Evolutionary conservation across 306 rosid species (phyloP), one percentile per base, ranked within the genome.

Genomic region (Lathyrus oleraceus): DNA sequence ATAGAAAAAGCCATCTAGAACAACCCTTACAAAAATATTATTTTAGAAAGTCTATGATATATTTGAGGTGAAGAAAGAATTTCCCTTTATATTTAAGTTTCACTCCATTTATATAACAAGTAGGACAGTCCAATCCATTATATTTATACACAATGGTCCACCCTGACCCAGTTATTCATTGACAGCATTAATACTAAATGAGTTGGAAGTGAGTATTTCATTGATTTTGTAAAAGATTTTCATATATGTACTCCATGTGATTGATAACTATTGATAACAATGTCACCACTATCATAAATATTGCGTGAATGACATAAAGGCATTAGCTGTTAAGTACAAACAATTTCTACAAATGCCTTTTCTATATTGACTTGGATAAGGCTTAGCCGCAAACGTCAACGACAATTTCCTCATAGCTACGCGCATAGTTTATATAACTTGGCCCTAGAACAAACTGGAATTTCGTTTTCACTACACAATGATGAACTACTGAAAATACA

Each of bases 281-380:
- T 48, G 65, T 59, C 65, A 59, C 19, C 25, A 38, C 21, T 61
- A 40, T 36, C 47, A 61, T 61, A 15, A 60, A 15, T 60, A 30
- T 15, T 4, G 12, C 13, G 10, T 16, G 32, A 28, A 13, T 0
- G 10, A 25, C 28, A 56, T 8, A 3, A 27, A 25, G 15, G 4
- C 6, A 32, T 30, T 59, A 32, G 65, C 43, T 32, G 43, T 59
- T 30, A 58, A 58, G 23, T 59, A 17, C 12, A 15, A 59, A 59
- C 6, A 15, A 15, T 32, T 59, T 10, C 14, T 3, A 32, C 6
- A 27, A 5, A 58, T 15, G 35, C 43, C 25, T n/a, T 16, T 13
- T 27, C 15, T 13, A 59, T 9, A 35, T 35, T 35, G 39, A 7
- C 39, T 0, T 35, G 39, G 39, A 35, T 35, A 35, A 35, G 67